A percentile compares a stretch with the other conserved stretches of the same genome.
Evolutionary conservation across 192 early-diverging fungal genomes (phyloP).

Genomic region (Backusella tarrabulga): DNA sequence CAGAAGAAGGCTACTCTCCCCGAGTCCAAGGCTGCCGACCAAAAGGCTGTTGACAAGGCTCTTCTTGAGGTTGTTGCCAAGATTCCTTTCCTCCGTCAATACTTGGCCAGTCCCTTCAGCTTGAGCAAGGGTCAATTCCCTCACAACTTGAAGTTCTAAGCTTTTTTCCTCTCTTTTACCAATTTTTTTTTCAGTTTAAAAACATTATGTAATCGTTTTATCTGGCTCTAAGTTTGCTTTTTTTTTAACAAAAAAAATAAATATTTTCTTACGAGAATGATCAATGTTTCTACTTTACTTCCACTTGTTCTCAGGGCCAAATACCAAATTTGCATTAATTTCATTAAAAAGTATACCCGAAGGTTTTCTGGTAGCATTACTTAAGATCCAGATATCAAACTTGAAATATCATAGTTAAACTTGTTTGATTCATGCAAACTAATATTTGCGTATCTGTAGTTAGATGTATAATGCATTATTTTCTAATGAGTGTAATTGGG

Average conservation of each 20-base stretch:
- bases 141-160: slow-evolving; percentile 95
- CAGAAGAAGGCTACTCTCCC: slow-evolving; percentile 79
- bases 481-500: no score
- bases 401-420: no score
- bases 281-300: not conserved
- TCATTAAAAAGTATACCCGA: no score
- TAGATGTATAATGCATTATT: no score
- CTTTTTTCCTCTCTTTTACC: not conserved
- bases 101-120: slow-evolving; percentile 86
- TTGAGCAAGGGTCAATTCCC: slow-evolving; percentile 97
- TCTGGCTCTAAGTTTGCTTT: not conserved
- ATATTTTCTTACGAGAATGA: not conserved
- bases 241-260: not conserved
- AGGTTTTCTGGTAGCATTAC: no score
- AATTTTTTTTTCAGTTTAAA: not conserved
- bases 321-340: no score
- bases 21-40: slow-evolving; percentile 80
- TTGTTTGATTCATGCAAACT: no score
- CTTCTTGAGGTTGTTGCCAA: slow-evolving; percentile 81
- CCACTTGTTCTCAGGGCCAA: no score
- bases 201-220: not conserved
- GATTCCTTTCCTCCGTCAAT: slow-evolving; percentile 84
- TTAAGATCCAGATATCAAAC: no score
- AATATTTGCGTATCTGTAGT: no score
- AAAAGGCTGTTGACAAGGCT: slow-evolving; percentile 87